Conservation (phyloP, 352 stramenopile genomes). For the Phytophthora litchii region DNA sequence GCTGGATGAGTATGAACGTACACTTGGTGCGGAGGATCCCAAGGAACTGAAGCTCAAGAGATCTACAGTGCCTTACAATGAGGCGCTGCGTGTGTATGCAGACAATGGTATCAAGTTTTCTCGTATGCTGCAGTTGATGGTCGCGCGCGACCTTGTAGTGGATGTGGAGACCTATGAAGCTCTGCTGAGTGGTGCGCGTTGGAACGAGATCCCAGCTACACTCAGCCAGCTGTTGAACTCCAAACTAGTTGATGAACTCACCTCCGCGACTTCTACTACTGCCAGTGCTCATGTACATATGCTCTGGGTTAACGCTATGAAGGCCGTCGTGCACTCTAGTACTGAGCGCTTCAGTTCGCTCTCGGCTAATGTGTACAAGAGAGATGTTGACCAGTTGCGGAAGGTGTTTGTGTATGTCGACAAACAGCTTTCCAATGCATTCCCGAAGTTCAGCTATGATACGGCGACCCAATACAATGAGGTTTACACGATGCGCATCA, state of each 20-base stretch:
- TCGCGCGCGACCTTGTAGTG: constrained; percentile 51
- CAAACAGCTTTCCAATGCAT: constrained; percentile 60
- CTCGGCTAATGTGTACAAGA: constrained; percentile 39
- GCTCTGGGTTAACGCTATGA: constrained; percentile 71
- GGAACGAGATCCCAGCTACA: constrained; percentile 69
- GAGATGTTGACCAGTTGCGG: constrained; percentile 55
- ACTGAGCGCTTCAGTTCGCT: constrained; percentile 60
- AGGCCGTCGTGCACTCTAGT: constrained; percentile 65
- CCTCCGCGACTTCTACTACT: constrained; percentile 6
- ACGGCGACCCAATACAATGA: constrained; percentile 51
- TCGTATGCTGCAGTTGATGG: constrained; percentile 64
- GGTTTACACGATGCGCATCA: constrained; percentile 65
- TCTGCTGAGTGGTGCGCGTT: constrained; percentile 66
- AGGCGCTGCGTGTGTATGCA: constrained; percentile 64
- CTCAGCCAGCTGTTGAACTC: constrained; percentile 64
- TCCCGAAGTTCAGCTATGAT: constrained; percentile 54
- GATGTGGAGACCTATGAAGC: constrained; percentile 67
- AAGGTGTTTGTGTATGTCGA: constrained; percentile 64
- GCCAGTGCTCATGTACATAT: constrained; percentile 44
- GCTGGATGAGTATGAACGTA: constrained; percentile 58
- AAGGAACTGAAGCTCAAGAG: constrained; percentile 20
- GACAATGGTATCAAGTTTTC: constrained; percentile 60
- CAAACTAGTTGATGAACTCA: constrained; percentile 45
- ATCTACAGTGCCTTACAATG: constrained; percentile 56
- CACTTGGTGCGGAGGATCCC: neutral